These are phyloP conservation scores for Chlorella variabilis DNA, from an alignment of 163 green algal genomes.

Conservation along the genomic window DNA sequence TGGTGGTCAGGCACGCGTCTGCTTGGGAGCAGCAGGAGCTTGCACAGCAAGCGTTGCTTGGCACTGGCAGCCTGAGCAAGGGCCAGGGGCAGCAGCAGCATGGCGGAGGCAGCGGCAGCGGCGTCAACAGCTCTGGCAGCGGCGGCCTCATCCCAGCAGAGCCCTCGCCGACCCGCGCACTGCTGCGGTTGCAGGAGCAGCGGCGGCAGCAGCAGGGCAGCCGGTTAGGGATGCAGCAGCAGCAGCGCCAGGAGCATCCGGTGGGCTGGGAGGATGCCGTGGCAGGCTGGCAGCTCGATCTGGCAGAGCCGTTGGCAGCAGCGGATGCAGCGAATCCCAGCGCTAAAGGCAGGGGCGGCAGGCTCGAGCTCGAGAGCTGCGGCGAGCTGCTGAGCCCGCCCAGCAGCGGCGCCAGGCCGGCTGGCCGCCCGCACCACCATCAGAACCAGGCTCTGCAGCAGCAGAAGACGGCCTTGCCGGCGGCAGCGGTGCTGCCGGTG, in stretches of 20 bases:
- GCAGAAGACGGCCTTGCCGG: background rate
- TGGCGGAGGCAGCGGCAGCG: background rate
- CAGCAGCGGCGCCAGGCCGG: background rate
- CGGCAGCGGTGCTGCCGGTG: background rate
- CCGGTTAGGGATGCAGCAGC: background rate
- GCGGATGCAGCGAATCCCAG: too few relatives aligned
- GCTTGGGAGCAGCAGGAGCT: background rate
- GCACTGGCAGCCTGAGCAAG: background rate
- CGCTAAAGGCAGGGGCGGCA: too few relatives aligned
- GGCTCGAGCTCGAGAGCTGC: background rate
- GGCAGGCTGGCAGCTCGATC: background rate
- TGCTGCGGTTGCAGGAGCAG: slow-evolving; percentile 28
- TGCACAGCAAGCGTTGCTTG: background rate
- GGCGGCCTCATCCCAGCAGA: background rate
- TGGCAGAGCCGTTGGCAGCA: background rate
- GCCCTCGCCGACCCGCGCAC: background rate
- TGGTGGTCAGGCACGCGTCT: background rate
- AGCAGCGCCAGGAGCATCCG: background rate
- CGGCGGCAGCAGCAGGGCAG: slow-evolving; percentile 24
- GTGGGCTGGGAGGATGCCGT: background rate
- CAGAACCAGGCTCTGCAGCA: background rate
- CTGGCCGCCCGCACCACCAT: background rate
- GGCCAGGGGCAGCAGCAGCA: background rate
- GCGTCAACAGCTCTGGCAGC: background rate
- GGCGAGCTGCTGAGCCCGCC: background rate